Conservation (phyloP, 2,329 filamentous ascomycete genomes). For the Aspergillus sp. region DNA sequence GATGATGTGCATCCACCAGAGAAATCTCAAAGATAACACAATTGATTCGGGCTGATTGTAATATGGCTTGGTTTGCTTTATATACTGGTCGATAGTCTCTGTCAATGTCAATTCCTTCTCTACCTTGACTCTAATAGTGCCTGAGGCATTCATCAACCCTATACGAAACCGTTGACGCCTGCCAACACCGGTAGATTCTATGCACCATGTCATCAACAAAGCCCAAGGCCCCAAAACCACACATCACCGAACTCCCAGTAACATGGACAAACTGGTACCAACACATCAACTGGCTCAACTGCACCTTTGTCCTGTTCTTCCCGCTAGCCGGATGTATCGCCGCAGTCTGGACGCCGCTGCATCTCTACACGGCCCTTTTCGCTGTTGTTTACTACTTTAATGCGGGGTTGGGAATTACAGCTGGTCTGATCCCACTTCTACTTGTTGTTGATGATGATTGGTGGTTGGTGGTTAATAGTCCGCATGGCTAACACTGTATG, state of each 20-base stretch:
- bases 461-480: neutral
- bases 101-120: too few species aligned
- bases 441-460: too few species aligned
- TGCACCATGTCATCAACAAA: neutral
- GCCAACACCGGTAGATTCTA: neutral
- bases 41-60: too few species aligned
- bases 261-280: constrained; percentile 79
- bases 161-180: neutral
- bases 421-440: constrained; percentile 51
- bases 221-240: constrained; percentile 56
- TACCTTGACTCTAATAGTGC: neutral
- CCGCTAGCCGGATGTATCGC: constrained; percentile 69
- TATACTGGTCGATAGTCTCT: too few species aligned
- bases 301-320: constrained; percentile 71
- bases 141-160: too few species aligned
- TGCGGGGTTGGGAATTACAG: constrained; percentile 73
- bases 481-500: neutral
- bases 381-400: constrained; percentile 75
- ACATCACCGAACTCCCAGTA: constrained; percentile 77
- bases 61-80: too few species aligned
- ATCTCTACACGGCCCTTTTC: constrained; percentile 67
- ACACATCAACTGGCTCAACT: constrained; percentile 88
- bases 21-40: neutral
- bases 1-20: neutral
- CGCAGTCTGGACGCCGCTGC: constrained; percentile 72